Evolutionary conservation across 345 rosid species (phyloP).

Genomic region (Melaleuca quinquenervia): DNA sequence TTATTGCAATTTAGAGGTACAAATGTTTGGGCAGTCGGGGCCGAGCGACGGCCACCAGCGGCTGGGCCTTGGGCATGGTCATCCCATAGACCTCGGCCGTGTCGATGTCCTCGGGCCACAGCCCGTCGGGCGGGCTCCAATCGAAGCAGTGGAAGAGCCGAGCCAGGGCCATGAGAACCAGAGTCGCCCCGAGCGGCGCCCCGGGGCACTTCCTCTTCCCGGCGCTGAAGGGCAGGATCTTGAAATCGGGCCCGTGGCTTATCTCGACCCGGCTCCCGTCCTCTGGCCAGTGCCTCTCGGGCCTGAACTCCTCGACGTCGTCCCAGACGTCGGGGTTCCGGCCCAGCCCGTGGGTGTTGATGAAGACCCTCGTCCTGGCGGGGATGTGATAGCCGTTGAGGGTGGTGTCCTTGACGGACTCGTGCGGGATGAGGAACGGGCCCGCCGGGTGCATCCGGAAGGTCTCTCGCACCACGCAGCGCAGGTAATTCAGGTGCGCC

Average conservation of each 20-base stretch:
- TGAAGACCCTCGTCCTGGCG: conserved; percentile 75
- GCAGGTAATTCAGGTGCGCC: conserved; percentile 55
- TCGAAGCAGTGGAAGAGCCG: conserved; percentile 79
- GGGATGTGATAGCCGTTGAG: conserved; percentile 72
- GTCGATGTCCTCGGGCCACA: conserved; percentile 40
- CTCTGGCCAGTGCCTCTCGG: conserved; percentile 62
- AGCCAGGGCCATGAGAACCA: conserved; percentile 84
- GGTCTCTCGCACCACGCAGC: conserved; percentile 89
- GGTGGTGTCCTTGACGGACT: conserved; percentile 55
- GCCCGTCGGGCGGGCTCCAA: conserved; percentile 47
- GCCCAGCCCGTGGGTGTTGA: conserved; percentile 87
- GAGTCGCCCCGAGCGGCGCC: conserved; percentile 76
- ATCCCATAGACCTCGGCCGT: conserved; percentile 72
- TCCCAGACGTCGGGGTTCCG: conserved; percentile 62
- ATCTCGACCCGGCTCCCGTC: conserved; percentile 76
- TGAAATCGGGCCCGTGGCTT: conserved; percentile 85
- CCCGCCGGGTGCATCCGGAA: conserved; percentile 97
- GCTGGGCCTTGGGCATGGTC: conserved; percentile 92
- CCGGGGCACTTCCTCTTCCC: conserved; percentile 95
- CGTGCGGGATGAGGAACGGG: conserved; percentile 86
- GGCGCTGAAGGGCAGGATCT: conserved; percentile 77
- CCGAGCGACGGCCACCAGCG: conserved; percentile 47
- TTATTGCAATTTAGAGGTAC: conserved; percentile 11
- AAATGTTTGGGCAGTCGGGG: conserved; percentile 46
- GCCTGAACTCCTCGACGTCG: conserved; percentile 60